These are phyloP conservation scores for Naematelia aurantialba DNA, from an alignment of 768 basidiomycete species.

Conservation along the genomic window DNA sequence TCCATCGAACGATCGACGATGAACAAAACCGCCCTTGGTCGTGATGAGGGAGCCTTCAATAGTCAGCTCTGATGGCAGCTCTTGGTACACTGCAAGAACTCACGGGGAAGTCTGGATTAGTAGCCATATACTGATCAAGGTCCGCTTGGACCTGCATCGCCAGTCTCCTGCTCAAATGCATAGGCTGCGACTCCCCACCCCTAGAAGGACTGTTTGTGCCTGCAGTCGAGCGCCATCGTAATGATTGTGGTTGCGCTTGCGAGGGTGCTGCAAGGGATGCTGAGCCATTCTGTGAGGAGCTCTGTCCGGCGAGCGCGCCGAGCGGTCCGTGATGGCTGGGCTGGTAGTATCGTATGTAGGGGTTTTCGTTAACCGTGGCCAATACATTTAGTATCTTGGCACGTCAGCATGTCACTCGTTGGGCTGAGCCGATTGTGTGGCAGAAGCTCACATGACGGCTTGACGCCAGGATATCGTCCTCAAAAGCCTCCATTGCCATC, in stretches of 20 bases:
- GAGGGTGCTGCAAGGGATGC: constrained; percentile 21
- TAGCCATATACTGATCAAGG: constrained; percentile 80
- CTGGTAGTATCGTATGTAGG: constrained; percentile 86
- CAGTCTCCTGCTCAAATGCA: constrained; percentile 69
- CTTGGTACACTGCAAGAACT: constrained; percentile 42
- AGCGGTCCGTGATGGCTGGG: constrained; percentile 77
- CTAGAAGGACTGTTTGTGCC: constrained; percentile 21
- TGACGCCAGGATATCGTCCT: constrained; percentile 66
- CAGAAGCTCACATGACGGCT: constrained; percentile 43
- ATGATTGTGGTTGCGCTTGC: constrained; percentile 22
- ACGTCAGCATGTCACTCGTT: constrained; percentile 5
- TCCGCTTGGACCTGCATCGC: constrained; percentile 79
- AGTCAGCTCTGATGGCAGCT: neutral
- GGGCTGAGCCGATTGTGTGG: neutral
- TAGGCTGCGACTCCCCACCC: constrained; percentile 55
- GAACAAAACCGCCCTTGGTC: constrained; percentile 75
- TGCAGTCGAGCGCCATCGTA: constrained; percentile 49
- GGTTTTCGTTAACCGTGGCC: constrained; percentile 84
- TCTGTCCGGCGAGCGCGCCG: constrained; percentile 67
- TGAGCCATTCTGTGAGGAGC: constrained; percentile 9
- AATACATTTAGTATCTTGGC: constrained; percentile 76
- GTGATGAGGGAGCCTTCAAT: constrained; percentile 50
- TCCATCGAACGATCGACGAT: constrained; percentile 98
- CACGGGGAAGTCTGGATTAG: constrained; percentile 83
- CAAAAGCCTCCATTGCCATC: constrained; percentile 67